phyloP scores from a whole-genome alignment of 75 land plant genomes.

The Isoetes taiwanensis region DNA sequence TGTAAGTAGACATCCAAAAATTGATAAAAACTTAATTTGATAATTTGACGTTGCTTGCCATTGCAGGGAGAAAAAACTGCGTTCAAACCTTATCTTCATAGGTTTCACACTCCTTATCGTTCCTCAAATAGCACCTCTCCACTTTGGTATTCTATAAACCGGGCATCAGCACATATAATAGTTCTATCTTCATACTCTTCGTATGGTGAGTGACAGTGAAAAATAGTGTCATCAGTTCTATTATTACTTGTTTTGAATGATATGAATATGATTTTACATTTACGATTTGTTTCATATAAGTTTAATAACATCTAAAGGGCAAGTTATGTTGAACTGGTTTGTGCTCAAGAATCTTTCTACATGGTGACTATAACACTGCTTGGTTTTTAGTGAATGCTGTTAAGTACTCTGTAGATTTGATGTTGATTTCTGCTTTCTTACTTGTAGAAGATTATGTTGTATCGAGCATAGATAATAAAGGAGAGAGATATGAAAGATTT shows the following conservation, averaged over 20 bases:
- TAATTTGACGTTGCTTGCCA: not conserved
- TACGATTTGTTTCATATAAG: too few relatives aligned
- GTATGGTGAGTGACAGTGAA: conserved; percentile 33
- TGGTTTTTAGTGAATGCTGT: too few relatives aligned
- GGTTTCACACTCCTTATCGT: conserved; percentile 25
- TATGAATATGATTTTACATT: too few relatives aligned
- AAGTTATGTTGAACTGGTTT: too few relatives aligned
- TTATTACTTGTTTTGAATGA: too few relatives aligned
- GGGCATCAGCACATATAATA: conserved; percentile 34
- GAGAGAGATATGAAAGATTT: not conserved
- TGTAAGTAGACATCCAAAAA: conserved; percentile 28
- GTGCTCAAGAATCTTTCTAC: too few relatives aligned
- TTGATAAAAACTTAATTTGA: too few relatives aligned
- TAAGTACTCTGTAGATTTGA: too few relatives aligned
- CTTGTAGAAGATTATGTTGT: not conserved
- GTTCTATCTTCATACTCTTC: conserved; percentile 41
- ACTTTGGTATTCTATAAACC: conserved; percentile 36
- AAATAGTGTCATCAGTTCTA: too few relatives aligned
- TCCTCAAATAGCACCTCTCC: conserved; percentile 41
- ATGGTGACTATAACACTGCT: too few relatives aligned
- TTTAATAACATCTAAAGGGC: too few relatives aligned
- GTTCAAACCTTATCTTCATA: conserved; percentile 29
- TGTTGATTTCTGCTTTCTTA: too few relatives aligned
- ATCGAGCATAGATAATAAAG: not conserved
- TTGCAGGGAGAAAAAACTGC: conserved; percentile 33